Evolutionary conservation across 352 stramenopile genomes (phyloP), one percentile per base, ranked within the genome.

Genomic region (Labyrinthula sp.): DNA sequence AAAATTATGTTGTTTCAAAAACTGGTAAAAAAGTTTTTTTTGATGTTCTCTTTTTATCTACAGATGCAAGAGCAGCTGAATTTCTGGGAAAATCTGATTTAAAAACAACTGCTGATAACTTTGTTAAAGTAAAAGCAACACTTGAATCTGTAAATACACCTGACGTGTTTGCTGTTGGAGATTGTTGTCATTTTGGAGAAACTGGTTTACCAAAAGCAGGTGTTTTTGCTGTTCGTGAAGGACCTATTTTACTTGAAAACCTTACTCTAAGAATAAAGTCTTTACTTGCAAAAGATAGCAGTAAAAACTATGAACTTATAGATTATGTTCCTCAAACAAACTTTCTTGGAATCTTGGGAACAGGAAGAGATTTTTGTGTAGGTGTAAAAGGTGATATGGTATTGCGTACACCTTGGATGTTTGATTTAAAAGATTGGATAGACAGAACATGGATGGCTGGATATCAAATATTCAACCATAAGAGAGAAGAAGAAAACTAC

Each of bases 211-310:
- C 69, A 22, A 75, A 75, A 48, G 56, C 48, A 10, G 49, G 69
- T 30, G 69, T 78, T 8, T 77, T 77, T 59, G 69, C 69, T n/a
- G 69, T 78, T 3, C 58, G 56, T 26, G 40, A 63, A 27, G 68
- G 68, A 24, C 66, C 64, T 18, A 43, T 57, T 0, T 45, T 77
- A 7, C 30, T 50, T 7, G 40, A 58, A 2, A 77, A 77, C 40
- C 30, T 77, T 3, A 40, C 55, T 2, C 23, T 30, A n/a, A n/a
- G 34, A 25, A 25, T 66, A 25, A 30, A 30, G 8, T 37, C 46
- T 10, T 34, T 36, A 17, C 12, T 3, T 22, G 31, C 15, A 0
- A 17, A 20, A 3, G 10, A 18, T 8, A 15, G 15, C 10, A 9
- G 12, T n/a, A 6, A 18, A 9, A 8, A 23, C 30, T 23, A 52